A percentile compares a stretch with the other conserved stretches of the same genome.
phyloP scores from a whole-genome alignment of 129 eudicot genomes.

The Flaveria bidentis region DNA sequence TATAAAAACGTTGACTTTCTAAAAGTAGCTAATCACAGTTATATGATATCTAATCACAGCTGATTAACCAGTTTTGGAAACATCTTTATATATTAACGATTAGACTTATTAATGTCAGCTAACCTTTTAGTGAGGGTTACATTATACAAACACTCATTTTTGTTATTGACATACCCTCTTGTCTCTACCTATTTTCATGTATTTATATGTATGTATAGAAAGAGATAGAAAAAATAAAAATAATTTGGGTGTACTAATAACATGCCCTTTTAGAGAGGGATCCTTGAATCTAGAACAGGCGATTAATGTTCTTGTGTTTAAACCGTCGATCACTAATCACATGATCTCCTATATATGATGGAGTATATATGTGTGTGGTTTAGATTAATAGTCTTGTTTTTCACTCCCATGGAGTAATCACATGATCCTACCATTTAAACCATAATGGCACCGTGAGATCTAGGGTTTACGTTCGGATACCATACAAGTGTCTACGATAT shows the following conservation, averaged over 20 bases:
- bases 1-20: constrained; percentile 18
- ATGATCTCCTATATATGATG: background rate
- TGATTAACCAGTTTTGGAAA: constrained; percentile 18
- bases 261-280: too few species aligned
- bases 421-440: background rate
- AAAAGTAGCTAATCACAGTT: constrained; percentile 22
- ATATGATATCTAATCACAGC: constrained; percentile 27
- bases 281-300: too few species aligned
- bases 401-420: constrained; percentile 2
- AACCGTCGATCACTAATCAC: background rate
- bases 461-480: too few species aligned
- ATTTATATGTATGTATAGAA: too few species aligned
- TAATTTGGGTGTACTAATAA: too few species aligned
- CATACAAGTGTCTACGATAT: too few species aligned
- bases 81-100: constrained; percentile 18
- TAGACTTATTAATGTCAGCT: constrained; percentile 6
- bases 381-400: background rate
- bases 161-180: too few species aligned
- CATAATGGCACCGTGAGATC: background rate
- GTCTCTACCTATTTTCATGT: too few species aligned
- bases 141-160: too few species aligned
- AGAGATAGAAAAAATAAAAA: too few species aligned
- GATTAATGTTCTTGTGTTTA: too few species aligned
- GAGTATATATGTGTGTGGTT: background rate
- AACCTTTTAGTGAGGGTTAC: too few species aligned